Percentiles rank a stretch among this genome's conserved stretches.
Evolutionary conservation across 257 asterid species (phyloP).

Genomic region (Ehretia macrophylla): DNA sequence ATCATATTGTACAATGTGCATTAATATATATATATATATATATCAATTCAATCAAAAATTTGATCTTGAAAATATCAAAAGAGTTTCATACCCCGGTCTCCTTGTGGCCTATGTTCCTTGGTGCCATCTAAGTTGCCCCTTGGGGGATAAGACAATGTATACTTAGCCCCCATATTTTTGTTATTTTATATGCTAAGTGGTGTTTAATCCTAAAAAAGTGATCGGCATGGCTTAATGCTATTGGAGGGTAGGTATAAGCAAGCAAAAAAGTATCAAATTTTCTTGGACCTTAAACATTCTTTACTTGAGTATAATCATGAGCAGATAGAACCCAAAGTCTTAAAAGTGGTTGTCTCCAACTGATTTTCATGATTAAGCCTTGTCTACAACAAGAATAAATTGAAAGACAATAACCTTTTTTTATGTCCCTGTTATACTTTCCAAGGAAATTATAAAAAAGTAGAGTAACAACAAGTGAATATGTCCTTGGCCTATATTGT

Average conservation of each 20-base stretch:
- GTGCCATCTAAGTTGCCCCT: no score
- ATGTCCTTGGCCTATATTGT: background rate
- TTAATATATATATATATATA: no score
- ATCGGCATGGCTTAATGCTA: conserved; percentile 7
- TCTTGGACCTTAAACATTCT: conserved; percentile 21
- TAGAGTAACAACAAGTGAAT: background rate
- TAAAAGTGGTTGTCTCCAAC: conserved; percentile 29
- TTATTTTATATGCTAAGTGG: conserved; percentile 17
- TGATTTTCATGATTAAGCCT: conserved; percentile 21
- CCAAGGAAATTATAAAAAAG: background rate
- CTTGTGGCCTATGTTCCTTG: no score
- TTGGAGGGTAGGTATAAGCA: conserved; percentile 15
- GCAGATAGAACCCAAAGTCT: conserved; percentile 38
- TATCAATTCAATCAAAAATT: no score
- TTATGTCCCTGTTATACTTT: no score
- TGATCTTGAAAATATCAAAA: no score
- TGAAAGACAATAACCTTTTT: background rate
- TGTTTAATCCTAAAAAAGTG: conserved; percentile 5
- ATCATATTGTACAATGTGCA: no score
- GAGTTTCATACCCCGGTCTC: no score
- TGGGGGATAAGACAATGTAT: conserved; percentile 14
- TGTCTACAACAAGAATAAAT: conserved; percentile 6
- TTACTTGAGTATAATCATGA: conserved; percentile 41
- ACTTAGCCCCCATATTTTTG: conserved; percentile 18
- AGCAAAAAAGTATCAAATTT: conserved; percentile 6